Percentiles rank a stretch among this genome's conserved stretches.
phyloP scores from a whole-genome alignment of 495 filamentous ascomycete species.

The Penicillium cataractarum region DNA sequence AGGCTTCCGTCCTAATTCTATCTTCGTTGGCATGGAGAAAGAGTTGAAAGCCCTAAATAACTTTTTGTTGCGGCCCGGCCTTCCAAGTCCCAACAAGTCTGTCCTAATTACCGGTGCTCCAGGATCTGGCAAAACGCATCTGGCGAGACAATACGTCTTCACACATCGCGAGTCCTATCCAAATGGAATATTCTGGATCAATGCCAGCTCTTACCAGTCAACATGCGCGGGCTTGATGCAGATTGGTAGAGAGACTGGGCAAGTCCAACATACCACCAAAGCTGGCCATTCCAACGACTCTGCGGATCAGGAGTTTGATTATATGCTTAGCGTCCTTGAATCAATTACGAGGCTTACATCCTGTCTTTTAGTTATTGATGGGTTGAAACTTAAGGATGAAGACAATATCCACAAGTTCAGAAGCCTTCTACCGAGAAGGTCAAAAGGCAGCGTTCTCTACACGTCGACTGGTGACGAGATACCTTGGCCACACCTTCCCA shows the following conservation, averaged over 20 bases:
- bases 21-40: constrained; percentile 72
- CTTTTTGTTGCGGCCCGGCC: constrained; percentile 69
- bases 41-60: constrained; percentile 68
- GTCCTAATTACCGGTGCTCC: constrained; percentile 73
- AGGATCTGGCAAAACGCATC: constrained; percentile 78
- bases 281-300: neutral
- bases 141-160: constrained; percentile 82
- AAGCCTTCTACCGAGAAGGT: constrained; percentile 70
- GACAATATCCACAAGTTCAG: constrained; percentile 57
- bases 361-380: constrained; percentile 80
- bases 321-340: constrained; percentile 58
- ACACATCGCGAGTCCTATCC: constrained; percentile 64
- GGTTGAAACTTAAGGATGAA: constrained; percentile 65
- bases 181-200: constrained; percentile 83
- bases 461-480: constrained; percentile 65
- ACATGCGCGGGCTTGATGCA: constrained; percentile 71
- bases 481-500: constrained; percentile 57
- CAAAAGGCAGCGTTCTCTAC: constrained; percentile 72
- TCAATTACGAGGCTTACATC: constrained; percentile 70
- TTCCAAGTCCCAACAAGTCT: constrained; percentile 61
- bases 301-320: constrained; percentile 37
- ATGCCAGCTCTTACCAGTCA: constrained; percentile 65
- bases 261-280: constrained; percentile 35
- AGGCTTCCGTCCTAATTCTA: constrained; percentile 75
- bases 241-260: constrained; percentile 66